A percentile compares a stretch with the other conserved stretches of the same genome.
Evolutionary conservation across 768 basidiomycete species (phyloP).

Genomic region (Mycena pura): DNA sequence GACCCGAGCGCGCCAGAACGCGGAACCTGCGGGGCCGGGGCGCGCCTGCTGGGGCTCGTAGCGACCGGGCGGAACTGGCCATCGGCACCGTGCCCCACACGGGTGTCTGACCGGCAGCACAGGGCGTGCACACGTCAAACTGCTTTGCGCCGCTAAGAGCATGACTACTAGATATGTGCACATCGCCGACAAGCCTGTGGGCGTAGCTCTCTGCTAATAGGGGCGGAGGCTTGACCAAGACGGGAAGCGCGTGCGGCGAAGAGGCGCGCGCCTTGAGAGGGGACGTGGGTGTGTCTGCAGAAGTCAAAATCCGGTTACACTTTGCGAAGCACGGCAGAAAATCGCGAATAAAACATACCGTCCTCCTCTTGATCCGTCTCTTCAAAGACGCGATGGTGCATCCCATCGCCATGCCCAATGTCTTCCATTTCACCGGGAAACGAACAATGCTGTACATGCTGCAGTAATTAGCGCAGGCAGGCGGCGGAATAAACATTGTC

Average conservation of each 20-base stretch:
- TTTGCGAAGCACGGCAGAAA: neutral
- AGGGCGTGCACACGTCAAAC: no score
- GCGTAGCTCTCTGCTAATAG: neutral
- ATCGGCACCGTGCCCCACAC: no score
- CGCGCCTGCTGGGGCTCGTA: neutral
- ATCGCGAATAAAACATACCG: neutral
- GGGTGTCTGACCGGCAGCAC: no score
- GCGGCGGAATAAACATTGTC: neutral
- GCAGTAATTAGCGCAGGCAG: neutral
- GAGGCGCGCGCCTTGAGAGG: neutral
- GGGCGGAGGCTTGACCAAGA: neutral
- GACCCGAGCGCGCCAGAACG: neutral
- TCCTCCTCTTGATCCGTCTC: neutral
- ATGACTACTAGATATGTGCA: neutral
- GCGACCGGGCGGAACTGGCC: no score
- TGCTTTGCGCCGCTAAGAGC: neutral
- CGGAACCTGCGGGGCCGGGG: slow-evolving; percentile 10
- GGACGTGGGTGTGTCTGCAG: slow-evolving; percentile 4
- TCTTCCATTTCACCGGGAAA: neutral
- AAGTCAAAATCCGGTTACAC: no score
- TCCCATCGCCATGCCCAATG: neutral
- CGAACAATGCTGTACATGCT: neutral
- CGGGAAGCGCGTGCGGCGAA: neutral
- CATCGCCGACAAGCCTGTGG: neutral
- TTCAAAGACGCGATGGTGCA: neutral